Evolutionary conservation across 768 basidiomycete species (phyloP).

Genomic region (Kwoniella sp.): DNA sequence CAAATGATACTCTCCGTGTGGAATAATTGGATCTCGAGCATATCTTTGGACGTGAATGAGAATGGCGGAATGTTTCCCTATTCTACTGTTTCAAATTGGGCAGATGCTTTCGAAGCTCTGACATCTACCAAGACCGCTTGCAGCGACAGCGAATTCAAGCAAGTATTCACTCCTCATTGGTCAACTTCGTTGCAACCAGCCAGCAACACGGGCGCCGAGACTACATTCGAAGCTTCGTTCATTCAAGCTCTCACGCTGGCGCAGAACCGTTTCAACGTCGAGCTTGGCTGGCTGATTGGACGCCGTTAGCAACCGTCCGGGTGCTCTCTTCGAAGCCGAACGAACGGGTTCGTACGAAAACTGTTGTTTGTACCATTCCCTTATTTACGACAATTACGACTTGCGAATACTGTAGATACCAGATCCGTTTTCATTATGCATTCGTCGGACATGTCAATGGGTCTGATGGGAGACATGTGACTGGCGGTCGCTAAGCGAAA

Average conservation of each 20-base stretch:
- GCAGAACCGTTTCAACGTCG: constrained; percentile 18
- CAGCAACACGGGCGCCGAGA: neutral
- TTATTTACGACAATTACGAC: no score
- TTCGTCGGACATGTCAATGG: no score
- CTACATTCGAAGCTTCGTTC: constrained; percentile 12
- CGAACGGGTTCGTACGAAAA: neutral
- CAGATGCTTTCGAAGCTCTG: constrained; percentile 16
- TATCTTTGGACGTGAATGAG: constrained; percentile 35
- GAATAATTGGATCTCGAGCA: constrained; percentile 20
- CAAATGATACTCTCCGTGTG: constrained; percentile 23
- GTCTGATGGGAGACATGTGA: no score
- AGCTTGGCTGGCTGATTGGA: constrained; percentile 37
- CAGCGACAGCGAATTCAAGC: neutral
- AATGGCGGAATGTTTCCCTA: constrained; percentile 42
- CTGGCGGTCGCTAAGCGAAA: constrained; percentile 13
- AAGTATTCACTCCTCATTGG: no score
- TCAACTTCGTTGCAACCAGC: neutral
- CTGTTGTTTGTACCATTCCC: neutral
- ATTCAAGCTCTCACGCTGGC: constrained; percentile 21
- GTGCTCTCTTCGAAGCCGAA: no score
- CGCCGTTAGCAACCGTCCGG: constrained; percentile 7
- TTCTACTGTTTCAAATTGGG: constrained; percentile 27
- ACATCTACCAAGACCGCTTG: neutral
- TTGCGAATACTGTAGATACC: no score
- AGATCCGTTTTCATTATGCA: no score